phyloP scores from a whole-genome alignment of 345 rosid species.

The Linum lewisii region DNA sequence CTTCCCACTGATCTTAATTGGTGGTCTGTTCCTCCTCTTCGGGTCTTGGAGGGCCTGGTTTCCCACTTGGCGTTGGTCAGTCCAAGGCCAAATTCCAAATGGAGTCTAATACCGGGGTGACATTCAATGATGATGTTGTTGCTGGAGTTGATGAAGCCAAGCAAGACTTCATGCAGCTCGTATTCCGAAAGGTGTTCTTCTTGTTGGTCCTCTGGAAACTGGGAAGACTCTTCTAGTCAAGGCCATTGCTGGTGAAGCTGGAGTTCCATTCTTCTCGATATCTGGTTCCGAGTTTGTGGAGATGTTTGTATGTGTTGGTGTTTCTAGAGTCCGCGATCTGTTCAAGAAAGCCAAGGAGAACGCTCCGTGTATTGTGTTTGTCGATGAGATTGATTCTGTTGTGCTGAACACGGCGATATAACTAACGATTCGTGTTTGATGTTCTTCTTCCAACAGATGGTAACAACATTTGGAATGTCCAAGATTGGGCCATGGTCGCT shows the following conservation, averaged over 20 bases:
- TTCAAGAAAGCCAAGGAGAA: slow-evolving; percentile 70
- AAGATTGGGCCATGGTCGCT: too few species aligned
- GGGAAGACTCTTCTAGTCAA: slow-evolving; percentile 68
- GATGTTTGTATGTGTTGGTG: slow-evolving; percentile 76
- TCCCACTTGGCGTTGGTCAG: slow-evolving; percentile 78
- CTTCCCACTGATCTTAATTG: slow-evolving; percentile 54
- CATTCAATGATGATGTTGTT: slow-evolving; percentile 68
- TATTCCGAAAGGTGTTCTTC: slow-evolving; percentile 64
- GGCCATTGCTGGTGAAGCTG: slow-evolving; percentile 82
- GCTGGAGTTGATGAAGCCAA: slow-evolving; percentile 89
- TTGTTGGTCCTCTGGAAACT: slow-evolving; percentile 63
- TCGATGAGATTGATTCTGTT: slow-evolving; percentile 83
- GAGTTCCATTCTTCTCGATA: slow-evolving; percentile 64
- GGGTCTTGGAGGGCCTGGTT: slow-evolving; percentile 46
- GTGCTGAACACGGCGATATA: too few species aligned
- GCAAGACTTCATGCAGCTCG: slow-evolving; percentile 69
- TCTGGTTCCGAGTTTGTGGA: slow-evolving; percentile 74
- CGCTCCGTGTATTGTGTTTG: slow-evolving; percentile 62
- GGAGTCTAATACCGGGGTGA: slow-evolving; percentile 71
- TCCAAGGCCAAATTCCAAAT: slow-evolving; percentile 76
- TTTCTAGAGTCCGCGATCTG: slow-evolving; percentile 68
- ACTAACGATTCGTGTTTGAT: too few species aligned
- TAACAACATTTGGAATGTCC: too few species aligned
- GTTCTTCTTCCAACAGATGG: too few species aligned
- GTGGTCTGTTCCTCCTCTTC: slow-evolving; percentile 34